Evolutionary conservation across 2,329 filamentous ascomycete genomes (phyloP).

Genomic region (Colletotrichum camelliae): DNA sequence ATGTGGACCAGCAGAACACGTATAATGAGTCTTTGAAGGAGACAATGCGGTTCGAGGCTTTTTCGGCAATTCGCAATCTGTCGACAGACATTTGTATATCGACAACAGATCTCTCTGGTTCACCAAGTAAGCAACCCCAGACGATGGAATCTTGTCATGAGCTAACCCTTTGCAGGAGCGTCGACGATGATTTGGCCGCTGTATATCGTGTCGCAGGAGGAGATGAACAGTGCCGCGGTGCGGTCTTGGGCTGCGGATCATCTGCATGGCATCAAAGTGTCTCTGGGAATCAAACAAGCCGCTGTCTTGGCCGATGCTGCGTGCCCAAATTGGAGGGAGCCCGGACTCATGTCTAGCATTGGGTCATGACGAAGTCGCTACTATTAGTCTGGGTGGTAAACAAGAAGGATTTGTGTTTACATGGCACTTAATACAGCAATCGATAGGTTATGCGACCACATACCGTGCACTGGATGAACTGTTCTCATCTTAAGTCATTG

Average conservation of each 20-base stretch:
- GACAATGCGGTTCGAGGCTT: neutral
- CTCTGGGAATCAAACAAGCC: constrained; percentile 25
- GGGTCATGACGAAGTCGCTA: neutral
- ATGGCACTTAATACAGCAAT: neutral
- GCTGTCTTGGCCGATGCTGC: constrained; percentile 20
- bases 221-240: neutral
- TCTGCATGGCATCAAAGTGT: constrained; percentile 17
- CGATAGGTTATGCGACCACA: neutral
- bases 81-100: neutral
- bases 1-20: neutral
- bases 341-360: neutral
- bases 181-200: constrained; percentile 21
- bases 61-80: neutral
- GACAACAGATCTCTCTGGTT: neutral
- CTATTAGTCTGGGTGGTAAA: neutral
- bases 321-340: neutral
- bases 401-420: neutral
- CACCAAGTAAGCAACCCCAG: neutral
- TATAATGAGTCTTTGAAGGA: neutral
- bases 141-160: neutral
- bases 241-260: constrained; percentile 22
- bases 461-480: neutral
- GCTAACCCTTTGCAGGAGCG: neutral
- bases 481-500: neutral
- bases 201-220: constrained; percentile 21